Base-by-base conservation (phyloP, 2,329 filamentous ascomycete species). In the Didymella arachidicola region DNA sequence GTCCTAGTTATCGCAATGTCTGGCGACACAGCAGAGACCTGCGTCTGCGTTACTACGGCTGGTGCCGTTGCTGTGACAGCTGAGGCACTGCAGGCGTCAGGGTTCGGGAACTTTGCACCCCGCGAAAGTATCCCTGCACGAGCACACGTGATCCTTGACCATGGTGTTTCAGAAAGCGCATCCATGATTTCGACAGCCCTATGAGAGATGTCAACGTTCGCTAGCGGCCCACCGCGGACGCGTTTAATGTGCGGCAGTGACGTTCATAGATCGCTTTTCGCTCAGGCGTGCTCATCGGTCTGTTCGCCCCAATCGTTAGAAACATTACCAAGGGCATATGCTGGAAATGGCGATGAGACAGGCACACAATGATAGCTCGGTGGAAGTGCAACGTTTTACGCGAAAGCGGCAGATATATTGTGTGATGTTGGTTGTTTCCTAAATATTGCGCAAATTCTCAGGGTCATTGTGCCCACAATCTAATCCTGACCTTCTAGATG, bases 171-270 rank as follows among this genome's bases (percentile, higher is more conserved):
- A 60, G 57, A 38, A 48, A 30, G 32, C 34, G 36, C 41, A 50
- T 59, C 45, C 41, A 19, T 22, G 34, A 27, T 19, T 38, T 42
- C 41, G 54, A 38, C 51, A 59, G 59, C 52, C 56, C 59, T 59
- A 48, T 53, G 48, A 53, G 11, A 48, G 44, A 64, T 49, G 45
- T 39, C 59, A 48, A 48, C 26, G 22, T 56, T 38, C 53, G 53
- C 54, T 57, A 59, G 58, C 49, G 49, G 43, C 60, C 59, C 60
- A 63, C 59, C 54, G 42, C 38, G 53, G 54, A 57, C 39, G 58
- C 63, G 63, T 63, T 66, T 68, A 63, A 63, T 59, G 62, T 66
- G 59, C 67, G 55, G 61, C 53, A 57, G 59, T 68, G 58, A 63
- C 57, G 60, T 61, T 59, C 57, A 43, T 38, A 43, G 59, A 59